Evolutionary conservation across 179 eudicot genomes (phyloP), one percentile per base, ranked within the genome.

Genomic region (Gypsophila paniculata): DNA sequence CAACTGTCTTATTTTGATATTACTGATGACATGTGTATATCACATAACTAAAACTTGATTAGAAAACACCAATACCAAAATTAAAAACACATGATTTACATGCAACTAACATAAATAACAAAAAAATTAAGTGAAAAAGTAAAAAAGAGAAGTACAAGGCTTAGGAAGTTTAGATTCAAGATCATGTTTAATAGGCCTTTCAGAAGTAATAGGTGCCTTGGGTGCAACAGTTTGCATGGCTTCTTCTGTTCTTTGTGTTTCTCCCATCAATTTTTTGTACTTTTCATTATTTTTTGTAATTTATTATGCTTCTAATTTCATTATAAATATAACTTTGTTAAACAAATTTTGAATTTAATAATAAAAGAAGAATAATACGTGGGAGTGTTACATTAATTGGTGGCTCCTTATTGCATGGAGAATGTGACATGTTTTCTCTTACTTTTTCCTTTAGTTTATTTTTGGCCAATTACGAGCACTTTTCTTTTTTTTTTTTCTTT

Each of bases 151-250:
- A 17, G 61, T 83, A 85, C 91, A 87, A 2, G 89, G 89, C 76
- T 87, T 85, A 22, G 89, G 85, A 76, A 87, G 81, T 36, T 67
- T 77, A 49, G 76, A 52, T 15, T 87, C 91, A 12, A 87, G 69
- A 73, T 85, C 87, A 12, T 72, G 73, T 36, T 77, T 73, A 23
- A 85, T 73, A 34, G 68, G 81, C 68, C 89, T 74, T 55, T 82
- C 64, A 15, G 80, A 66, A 15, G 91, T 87, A 4, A 85, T 66
- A 3, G 89, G 91, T 18, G 91, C 83, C 15, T 82, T 86, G 15
- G 75, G 75, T 48, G 89, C 87, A 19, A 82, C 80, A 0, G 87
- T 86, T 8, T 78, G 76, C 87, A 86, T 82, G 1, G 86, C 77
- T 8, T 76, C 82, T 54, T 48, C 67, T 6, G 69, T 66, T 44